Conservation (phyloP, 805 yeast species). For the Pichia insulana region DNA sequence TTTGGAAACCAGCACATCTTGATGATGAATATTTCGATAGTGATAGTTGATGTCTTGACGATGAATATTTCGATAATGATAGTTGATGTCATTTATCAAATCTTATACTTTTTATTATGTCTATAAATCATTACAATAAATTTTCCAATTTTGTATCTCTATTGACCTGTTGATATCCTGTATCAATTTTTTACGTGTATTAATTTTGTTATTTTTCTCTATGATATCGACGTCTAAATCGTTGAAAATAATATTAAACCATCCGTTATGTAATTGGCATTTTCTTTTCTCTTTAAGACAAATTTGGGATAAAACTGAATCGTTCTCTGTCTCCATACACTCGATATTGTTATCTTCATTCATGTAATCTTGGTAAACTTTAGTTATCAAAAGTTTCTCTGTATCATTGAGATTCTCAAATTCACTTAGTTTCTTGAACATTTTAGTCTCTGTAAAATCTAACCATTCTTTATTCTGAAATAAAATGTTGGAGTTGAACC, state of each 20-base stretch:
- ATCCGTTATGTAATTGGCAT: conserved; percentile 41
- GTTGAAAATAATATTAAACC: conserved; percentile 27
- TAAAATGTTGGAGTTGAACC: conserved; percentile 32
- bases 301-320: conserved; percentile 18
- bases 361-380: conserved; percentile 12
- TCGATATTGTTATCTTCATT: conserved; percentile 7
- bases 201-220: conserved; percentile 17
- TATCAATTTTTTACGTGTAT: conserved; percentile 12
- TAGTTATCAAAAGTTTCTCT: conserved; percentile 7
- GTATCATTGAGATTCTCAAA: conserved; percentile 7
- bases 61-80: conserved; percentile 30
- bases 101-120: background rate
- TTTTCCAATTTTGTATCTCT: conserved; percentile 28
- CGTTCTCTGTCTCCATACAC: conserved; percentile 2
- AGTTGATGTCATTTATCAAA: conserved; percentile 22
- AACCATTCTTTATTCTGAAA: conserved; percentile 19
- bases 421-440: conserved; percentile 6
- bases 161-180: conserved; percentile 25
- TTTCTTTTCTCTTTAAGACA: conserved; percentile 49
- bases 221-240: conserved; percentile 30
- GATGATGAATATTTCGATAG: conserved; percentile 31
- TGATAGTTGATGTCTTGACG: conserved; percentile 33
- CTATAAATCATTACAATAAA: conserved; percentile 4
- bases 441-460: conserved; percentile 12
- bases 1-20: conserved; percentile 61